Base-by-base conservation (phyloP, 2,329 filamentous ascomycete genomes). In the Colletotrichum lini region DNA sequence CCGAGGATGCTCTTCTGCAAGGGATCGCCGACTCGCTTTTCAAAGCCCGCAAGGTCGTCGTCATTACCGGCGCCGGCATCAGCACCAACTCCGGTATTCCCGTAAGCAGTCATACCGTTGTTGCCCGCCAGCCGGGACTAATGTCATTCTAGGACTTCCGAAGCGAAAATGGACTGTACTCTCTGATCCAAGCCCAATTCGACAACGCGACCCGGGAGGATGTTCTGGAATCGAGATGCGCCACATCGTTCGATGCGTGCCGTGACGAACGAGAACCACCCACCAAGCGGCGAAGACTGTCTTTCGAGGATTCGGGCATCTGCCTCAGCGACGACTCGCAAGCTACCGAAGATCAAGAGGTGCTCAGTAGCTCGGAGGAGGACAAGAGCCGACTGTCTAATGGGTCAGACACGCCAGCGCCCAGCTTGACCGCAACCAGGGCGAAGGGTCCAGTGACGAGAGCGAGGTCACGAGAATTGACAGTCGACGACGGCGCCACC, bases 81-180 rank as follows among this genome's bases (percentile, higher is more conserved):
- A 93, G 91, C 78, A 94, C 92, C 61, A 94, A 93, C 78, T 93
- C 91, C 73, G 92, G 92, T 66, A 94, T 94, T 77, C 92, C 92
- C 61, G 92, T 93, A 84, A 77, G 87, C 79, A 10, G 15, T 52
- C 12, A n/a, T 21, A 2, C 30, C 5, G n/a, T 21, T 30, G 9
- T 21, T 44, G 7, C 10, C 38, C 38, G 49, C 8, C n/a, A 61
- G 59, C 15, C 70, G 61, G 75, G 73, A 78, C 38, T 64, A 72
- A 77, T 72, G 44, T 35, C 47, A 3, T 1, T 12, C 4, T 73
- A 92, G 91, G 91, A 93, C 74, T 93, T 93, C 73, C 91, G 91
- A 50, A 93, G 91, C 2, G 88, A 93, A 77, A 90, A 93, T 79
- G 92, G 92, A 2, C 85, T 94, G 1, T 94, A 94, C 79, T 91